Conservation (phyloP, 768 basidiomycete genomes). For the Lactifluus pinguis region DNA sequence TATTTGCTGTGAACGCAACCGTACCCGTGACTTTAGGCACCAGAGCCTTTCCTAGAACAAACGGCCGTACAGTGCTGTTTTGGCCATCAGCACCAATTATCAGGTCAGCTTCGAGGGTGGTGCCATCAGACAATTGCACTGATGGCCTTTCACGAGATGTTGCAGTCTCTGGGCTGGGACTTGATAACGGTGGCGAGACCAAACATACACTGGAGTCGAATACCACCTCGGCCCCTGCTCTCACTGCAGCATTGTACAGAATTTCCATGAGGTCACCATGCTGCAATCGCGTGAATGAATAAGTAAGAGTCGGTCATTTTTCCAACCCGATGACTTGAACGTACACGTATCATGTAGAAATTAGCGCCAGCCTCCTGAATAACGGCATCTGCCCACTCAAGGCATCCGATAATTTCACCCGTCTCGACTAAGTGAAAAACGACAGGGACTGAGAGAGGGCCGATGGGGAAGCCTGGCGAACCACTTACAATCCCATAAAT, state of each 20-base stretch:
- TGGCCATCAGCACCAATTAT: slow-evolving; percentile 21
- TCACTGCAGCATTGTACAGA: slow-evolving; percentile 8
- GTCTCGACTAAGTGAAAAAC: neutral
- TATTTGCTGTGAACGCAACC: slow-evolving; percentile 4
- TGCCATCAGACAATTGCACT: slow-evolving; percentile 16
- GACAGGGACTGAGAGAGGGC: neutral
- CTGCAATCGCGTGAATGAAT: neutral
- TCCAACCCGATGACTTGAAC: neutral
- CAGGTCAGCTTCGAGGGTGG: slow-evolving; percentile 15
- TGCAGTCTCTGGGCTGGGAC: neutral
- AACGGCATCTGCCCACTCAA: slow-evolving; percentile 9
- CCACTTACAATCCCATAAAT: slow-evolving; percentile 14
- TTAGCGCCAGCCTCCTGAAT: slow-evolving; percentile 5
- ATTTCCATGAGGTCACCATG: slow-evolving; percentile 11
- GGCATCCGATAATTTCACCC: neutral
- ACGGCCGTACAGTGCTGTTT: slow-evolving; percentile 11
- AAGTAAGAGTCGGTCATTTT: no score
- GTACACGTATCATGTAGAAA: slow-evolving; percentile 11
- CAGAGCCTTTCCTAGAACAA: neutral
- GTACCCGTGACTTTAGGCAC: slow-evolving; percentile 8
- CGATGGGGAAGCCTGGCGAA: neutral
- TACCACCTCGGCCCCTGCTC: slow-evolving; percentile 15
- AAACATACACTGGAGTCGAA: slow-evolving; percentile 4
- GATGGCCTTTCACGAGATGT: neutral
- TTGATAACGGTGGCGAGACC: neutral